A percentile compares a stretch with the other conserved stretches of the same genome.
Evolutionary conservation across 1,139 yeast genomes (phyloP).

Genomic region (Debaryomyces psychrophilus): DNA sequence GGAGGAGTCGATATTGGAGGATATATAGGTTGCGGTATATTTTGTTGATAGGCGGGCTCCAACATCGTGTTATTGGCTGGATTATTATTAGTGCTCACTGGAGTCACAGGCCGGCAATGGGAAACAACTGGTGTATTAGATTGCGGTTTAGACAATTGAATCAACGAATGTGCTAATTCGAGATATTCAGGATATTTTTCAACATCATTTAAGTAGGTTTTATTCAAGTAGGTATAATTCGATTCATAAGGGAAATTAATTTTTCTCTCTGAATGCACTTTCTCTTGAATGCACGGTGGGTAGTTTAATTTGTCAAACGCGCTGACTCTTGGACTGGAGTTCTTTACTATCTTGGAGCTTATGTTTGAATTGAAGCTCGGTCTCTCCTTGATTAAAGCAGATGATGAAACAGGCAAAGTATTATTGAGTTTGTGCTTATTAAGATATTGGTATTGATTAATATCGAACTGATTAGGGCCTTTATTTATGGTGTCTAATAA

Average conservation of each 20-base stretch:
- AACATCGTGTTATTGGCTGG: constrained; percentile 3
- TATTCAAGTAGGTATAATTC: constrained; percentile 54
- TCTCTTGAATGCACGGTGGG: constrained; percentile 11
- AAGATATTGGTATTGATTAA: constrained; percentile 34
- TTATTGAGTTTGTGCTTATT: constrained; percentile 24
- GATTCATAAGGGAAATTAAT: constrained; percentile 59
- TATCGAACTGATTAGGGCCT: constrained; percentile 29
- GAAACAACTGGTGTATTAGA: constrained; percentile 1
- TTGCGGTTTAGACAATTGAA: constrained; percentile 37
- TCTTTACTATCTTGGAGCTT: constrained; percentile 35
- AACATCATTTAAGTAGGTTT: constrained; percentile 49
- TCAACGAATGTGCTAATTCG: constrained; percentile 49
- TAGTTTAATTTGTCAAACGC: constrained; percentile 11
- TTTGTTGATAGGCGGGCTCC: not conserved
- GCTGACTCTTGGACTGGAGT: constrained; percentile 30
- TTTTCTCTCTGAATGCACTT: constrained; percentile 32
- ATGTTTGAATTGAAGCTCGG: constrained; percentile 49
- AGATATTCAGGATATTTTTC: constrained; percentile 52
- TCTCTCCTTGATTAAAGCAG: constrained; percentile 19
- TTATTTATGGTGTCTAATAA: constrained; percentile 42
- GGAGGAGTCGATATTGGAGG: constrained; percentile 17
- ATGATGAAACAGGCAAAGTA: constrained; percentile 10
- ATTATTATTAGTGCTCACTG: constrained; percentile 8
- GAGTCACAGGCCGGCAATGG: constrained; percentile 3
- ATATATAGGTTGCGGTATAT: not conserved